Base-by-base conservation (phyloP, 2,329 filamentous ascomycete species). In the Pestalotiopsis sp. region DNA sequence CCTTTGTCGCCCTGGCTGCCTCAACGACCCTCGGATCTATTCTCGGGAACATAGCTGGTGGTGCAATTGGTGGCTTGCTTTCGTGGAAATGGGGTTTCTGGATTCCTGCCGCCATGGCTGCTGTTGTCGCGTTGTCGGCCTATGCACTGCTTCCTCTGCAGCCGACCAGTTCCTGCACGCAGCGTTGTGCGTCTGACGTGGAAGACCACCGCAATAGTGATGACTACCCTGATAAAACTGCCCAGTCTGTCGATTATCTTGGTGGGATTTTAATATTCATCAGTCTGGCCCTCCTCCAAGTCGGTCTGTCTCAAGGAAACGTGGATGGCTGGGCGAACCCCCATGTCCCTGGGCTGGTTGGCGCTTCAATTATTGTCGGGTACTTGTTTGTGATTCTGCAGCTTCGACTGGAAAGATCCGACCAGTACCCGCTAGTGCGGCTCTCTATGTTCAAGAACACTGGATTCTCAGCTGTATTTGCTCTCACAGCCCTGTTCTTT, bases 21-120 rank as follows among this genome's bases (percentile, higher is more conserved):
- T 81, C 77, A 72, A 83, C 82, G 0, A 77, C 81, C 3, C 67
- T 84, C 11, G 84, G 84, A 0, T 86, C 86, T 74, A 86, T 82
- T 68, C 66, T 80, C 17, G 89, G 89, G 0, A 88, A 90, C 58
- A 87, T 90, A 73, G 83, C 90, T 68, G 87, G 86, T 0, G 89
- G 88, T 0, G 59, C 90, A 0, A 80, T 83, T 17, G 85, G 84
- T 0, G 87, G 90, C 68, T 88, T 82, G 69, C 76, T 84, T 0
- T 79, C 71, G 0, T 91, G 87, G 87, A 74, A 83, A 7, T 90
- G 85, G 86, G 90, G 88, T 72, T 91, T 90, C 75, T 91, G 83
- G 78, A 84, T 90, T 67, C 87, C 87, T 0, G 81, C 85, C 0
- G 67, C 89, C 20, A 7, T 60, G 23, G 57, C 57, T 5, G 57